phyloP scores from a whole-genome alignment of 2,329 filamentous ascomycete species.

The Penicillium sp. region DNA sequence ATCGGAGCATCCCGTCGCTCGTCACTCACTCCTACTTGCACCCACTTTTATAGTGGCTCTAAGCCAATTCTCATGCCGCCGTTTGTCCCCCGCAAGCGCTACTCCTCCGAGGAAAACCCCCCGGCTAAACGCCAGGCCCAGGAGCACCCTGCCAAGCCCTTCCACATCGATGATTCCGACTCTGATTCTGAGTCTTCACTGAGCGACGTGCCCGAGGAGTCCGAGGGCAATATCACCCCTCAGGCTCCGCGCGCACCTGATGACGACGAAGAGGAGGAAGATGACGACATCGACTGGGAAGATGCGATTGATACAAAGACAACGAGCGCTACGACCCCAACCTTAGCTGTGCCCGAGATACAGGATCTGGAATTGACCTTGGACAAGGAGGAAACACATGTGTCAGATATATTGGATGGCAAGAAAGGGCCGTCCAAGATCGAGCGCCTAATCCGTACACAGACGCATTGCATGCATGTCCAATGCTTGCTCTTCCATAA shows the following conservation, averaged over 20 bases:
- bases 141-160: slow-evolving; percentile 23
- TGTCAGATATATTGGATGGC: slow-evolving; percentile 56
- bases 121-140: slow-evolving; percentile 32
- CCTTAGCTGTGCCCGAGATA: slow-evolving; percentile 48
- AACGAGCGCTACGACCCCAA: slow-evolving; percentile 28
- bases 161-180: slow-evolving; percentile 22
- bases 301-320: slow-evolving; percentile 47
- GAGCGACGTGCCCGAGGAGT: slow-evolving; percentile 31
- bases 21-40: background rate
- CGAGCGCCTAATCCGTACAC: slow-evolving; percentile 69
- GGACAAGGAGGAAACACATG: slow-evolving; percentile 48
- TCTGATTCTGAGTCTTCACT: slow-evolving; percentile 35
- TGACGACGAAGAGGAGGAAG: slow-evolving; percentile 43
- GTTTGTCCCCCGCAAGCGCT: slow-evolving; percentile 43
- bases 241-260: background rate
- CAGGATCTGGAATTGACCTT: slow-evolving; percentile 72
- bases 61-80: slow-evolving; percentile 38
- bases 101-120: slow-evolving; percentile 33
- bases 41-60: background rate
- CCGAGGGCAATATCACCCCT: slow-evolving; percentile 5
- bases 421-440: slow-evolving; percentile 85
- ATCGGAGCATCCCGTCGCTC: background rate
- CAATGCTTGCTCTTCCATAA: slow-evolving; percentile 87
- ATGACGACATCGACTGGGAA: slow-evolving; percentile 57
- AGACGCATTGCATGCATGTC: slow-evolving; percentile 85